phyloP scores from a whole-genome alignment of 2,329 filamentous ascomycete species.

The Thelonectria rubi region DNA sequence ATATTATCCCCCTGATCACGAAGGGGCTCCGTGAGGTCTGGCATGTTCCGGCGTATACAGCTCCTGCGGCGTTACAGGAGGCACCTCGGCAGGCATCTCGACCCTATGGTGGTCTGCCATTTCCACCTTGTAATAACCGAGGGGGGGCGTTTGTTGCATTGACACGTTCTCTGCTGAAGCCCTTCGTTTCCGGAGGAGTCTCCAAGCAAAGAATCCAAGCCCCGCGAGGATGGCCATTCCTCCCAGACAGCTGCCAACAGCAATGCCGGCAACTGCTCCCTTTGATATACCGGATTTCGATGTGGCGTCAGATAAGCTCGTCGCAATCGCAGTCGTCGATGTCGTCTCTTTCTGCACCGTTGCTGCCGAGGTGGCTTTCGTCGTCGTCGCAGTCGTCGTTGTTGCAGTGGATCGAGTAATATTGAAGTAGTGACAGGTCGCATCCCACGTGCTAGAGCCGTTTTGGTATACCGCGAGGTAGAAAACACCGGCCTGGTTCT shows the following conservation, averaged over 20 bases:
- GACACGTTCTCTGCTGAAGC: background rate
- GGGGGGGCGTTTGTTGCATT: background rate
- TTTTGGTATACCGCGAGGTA: background rate
- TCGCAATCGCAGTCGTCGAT: background rate
- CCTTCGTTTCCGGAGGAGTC: background rate
- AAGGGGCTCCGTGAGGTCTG: background rate
- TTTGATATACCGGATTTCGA: background rate
- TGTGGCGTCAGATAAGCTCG: too few relatives aligned
- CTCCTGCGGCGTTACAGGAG: background rate
- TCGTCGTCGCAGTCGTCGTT: background rate
- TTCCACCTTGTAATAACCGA: background rate
- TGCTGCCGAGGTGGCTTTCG: background rate
- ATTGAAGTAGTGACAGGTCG: constrained; percentile 4
- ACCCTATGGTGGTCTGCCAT: background rate
- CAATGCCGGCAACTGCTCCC: background rate
- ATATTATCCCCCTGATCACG: too few relatives aligned
- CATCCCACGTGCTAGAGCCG: background rate
- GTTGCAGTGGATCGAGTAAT: background rate
- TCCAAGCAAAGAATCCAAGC: background rate
- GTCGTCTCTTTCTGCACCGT: background rate
- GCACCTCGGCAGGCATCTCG: background rate
- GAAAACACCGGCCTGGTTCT: background rate
- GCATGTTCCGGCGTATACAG: background rate
- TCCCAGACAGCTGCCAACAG: background rate
- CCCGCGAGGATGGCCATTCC: background rate